phyloP scores from a whole-genome alignment of 768 basidiomycete species.

The Lenzites betulinus region DNA sequence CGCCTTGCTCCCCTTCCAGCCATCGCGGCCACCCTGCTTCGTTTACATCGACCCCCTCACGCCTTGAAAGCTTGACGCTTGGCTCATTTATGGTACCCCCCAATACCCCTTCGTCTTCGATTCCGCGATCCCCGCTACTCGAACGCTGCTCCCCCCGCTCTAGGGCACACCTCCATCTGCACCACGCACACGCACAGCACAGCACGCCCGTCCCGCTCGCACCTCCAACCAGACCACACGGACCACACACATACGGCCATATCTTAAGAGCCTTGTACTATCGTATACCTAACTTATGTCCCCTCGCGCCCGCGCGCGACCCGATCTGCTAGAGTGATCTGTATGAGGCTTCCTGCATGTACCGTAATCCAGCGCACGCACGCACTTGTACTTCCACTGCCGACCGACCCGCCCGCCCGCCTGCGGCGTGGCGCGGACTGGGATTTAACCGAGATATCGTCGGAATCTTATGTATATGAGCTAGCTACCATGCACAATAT shows the following conservation, averaged over 20 bases:
- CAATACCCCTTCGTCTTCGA: background rate
- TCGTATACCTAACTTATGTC: constrained; percentile 26
- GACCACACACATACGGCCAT: constrained; percentile 4
- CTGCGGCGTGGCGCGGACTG: too few species aligned
- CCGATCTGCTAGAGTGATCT: constrained; percentile 20
- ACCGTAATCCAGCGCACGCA: constrained; percentile 5
- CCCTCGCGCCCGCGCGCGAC: constrained; percentile 2
- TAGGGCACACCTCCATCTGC: background rate
- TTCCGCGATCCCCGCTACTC: background rate
- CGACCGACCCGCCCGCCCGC: too few species aligned
- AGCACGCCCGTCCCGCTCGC: too few species aligned
- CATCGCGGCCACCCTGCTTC: background rate
- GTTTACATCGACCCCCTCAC: background rate
- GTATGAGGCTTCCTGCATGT: constrained; percentile 19
- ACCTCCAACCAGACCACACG: background rate
- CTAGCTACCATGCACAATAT: too few species aligned
- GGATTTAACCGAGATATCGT: too few species aligned
- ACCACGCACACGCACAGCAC: background rate
- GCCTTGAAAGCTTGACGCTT: background rate
- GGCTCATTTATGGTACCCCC: background rate
- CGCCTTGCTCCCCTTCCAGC: too few species aligned
- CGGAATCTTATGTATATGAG: too few species aligned
- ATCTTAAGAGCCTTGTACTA: constrained; percentile 20
- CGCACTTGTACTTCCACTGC: background rate
- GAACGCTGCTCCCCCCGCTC: background rate